phyloP scores from a whole-genome alignment of 2,329 filamentous ascomycete genomes.

The Talaromyces sp. region DNA sequence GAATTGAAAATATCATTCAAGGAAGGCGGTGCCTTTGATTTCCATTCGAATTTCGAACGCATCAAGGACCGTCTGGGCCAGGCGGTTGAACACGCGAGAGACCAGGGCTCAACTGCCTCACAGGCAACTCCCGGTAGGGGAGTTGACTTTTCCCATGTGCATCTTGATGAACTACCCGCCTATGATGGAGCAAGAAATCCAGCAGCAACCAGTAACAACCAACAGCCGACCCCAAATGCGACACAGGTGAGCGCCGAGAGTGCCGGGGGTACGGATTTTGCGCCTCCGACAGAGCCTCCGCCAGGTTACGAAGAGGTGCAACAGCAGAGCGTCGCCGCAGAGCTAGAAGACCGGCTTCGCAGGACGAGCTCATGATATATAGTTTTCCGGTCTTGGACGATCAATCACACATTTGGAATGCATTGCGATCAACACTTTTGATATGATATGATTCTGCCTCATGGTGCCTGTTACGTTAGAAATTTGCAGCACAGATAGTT shows the following conservation, averaged over 20 bases:
- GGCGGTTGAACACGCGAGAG: slow-evolving; percentile 67
- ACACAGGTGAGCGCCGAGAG: not conserved
- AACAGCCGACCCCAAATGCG: not conserved
- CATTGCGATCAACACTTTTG: not conserved
- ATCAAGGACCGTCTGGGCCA: slow-evolving; percentile 80
- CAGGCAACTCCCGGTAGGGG: slow-evolving; percentile 25
- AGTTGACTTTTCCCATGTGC: slow-evolving; percentile 58
- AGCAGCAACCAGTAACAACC: not conserved
- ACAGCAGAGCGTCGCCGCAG: slow-evolving; percentile 69
- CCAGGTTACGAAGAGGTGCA: slow-evolving; percentile 91
- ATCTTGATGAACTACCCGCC: slow-evolving; percentile 80
- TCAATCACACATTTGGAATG: not conserved
- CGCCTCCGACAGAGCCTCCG: slow-evolving; percentile 64
- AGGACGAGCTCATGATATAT: slow-evolving; percentile 18
- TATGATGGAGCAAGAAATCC: slow-evolving; percentile 62
- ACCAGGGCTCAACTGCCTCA: slow-evolving; percentile 48
- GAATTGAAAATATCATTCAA: slow-evolving; percentile 86
- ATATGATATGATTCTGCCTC: not conserved
- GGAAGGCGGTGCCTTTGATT: slow-evolving; percentile 92
- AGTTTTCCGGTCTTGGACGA: not conserved
- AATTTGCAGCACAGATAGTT: not conserved
- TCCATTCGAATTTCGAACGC: slow-evolving; percentile 73
- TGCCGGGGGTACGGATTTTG: not conserved
- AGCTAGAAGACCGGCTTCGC: slow-evolving; percentile 57
- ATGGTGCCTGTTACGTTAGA: not conserved